A percentile compares a stretch with the other conserved stretches of the same genome.
These are phyloP conservation scores for Cryphonectria nitschkei DNA, from an alignment of 2,329 filamentous ascomycete species.

Conservation along the genomic window DNA sequence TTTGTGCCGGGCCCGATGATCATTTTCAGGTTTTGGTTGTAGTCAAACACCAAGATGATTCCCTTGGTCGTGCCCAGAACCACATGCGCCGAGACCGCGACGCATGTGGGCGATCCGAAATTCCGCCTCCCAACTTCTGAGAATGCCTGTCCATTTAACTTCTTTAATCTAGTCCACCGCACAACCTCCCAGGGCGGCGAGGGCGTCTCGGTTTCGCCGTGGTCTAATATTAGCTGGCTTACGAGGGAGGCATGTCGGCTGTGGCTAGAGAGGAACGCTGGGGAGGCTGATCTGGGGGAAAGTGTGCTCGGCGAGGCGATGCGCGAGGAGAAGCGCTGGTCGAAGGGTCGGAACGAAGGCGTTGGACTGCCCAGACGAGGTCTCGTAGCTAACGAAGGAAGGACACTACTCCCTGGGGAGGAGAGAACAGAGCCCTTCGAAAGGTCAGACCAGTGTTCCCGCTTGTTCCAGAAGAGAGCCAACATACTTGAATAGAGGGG, in stretches of 20 bases:
- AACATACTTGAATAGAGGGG: conserved; percentile 74
- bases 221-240: conserved; percentile 67
- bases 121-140: conserved; percentile 90
- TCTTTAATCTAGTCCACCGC: conserved; percentile 90
- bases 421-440: conserved; percentile 62
- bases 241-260: conserved; percentile 80
- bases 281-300: conserved; percentile 73
- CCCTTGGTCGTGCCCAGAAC: conserved; percentile 93
- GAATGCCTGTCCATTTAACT: conserved; percentile 86
- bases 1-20: conserved; percentile 94
- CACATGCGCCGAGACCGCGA: conserved; percentile 85
- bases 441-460: background rate
- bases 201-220: conserved; percentile 68
- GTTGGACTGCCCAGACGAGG: conserved; percentile 70
- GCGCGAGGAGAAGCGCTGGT: conserved; percentile 89
- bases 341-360: conserved; percentile 88
- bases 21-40: conserved; percentile 90
- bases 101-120: conserved; percentile 88
- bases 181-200: conserved; percentile 95
- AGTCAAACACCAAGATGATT: conserved; percentile 94
- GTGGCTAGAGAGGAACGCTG: conserved; percentile 74
- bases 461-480: conserved; percentile 8
- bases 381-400: conserved; percentile 70
- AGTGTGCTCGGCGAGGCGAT: conserved; percentile 64
- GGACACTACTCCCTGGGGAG: conserved; percentile 74